Conservation (phyloP, 2,329 filamentous ascomycete genomes). For the Claviceps paspali region DNA sequence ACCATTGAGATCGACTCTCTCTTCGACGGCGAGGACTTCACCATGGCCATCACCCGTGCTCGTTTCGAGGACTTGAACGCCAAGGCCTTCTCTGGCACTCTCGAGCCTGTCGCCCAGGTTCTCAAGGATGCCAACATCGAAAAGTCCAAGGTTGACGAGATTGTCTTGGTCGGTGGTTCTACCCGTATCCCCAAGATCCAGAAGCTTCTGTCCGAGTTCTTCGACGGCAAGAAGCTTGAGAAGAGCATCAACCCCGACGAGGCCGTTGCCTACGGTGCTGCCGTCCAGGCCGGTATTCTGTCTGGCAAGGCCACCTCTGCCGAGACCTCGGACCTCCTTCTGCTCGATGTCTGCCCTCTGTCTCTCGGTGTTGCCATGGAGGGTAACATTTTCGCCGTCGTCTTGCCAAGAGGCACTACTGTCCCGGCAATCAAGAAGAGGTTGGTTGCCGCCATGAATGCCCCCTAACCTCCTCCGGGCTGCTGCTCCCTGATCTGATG, state of each 20-base stretch:
- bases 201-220: slow-evolving; percentile 98
- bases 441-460: slow-evolving; percentile 1
- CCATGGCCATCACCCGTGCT: slow-evolving; percentile 91
- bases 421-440: slow-evolving; percentile 64
- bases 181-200: slow-evolving; percentile 98
- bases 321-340: slow-evolving; percentile 84
- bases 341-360: slow-evolving; percentile 90
- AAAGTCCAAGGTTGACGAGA: slow-evolving; percentile 91
- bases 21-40: slow-evolving; percentile 96
- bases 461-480: too few relatives aligned
- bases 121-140: slow-evolving; percentile 81
- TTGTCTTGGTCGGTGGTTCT: slow-evolving; percentile 95
- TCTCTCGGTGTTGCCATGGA: slow-evolving; percentile 99
- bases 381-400: slow-evolving; percentile 95
- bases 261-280: slow-evolving; percentile 96
- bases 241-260: slow-evolving; percentile 99
- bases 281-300: slow-evolving; percentile 96
- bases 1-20: slow-evolving; percentile 98
- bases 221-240: slow-evolving; percentile 99
- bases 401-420: slow-evolving; percentile 48
- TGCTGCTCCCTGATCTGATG: too few relatives aligned
- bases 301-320: slow-evolving; percentile 94
- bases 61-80: slow-evolving; percentile 98
- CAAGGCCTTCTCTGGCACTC: slow-evolving; percentile 84
- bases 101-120: slow-evolving; percentile 92